Evolutionary conservation across 768 basidiomycete genomes (phyloP), one percentile per base, ranked within the genome.

Genomic region (Ephemerocybe angulata): DNA sequence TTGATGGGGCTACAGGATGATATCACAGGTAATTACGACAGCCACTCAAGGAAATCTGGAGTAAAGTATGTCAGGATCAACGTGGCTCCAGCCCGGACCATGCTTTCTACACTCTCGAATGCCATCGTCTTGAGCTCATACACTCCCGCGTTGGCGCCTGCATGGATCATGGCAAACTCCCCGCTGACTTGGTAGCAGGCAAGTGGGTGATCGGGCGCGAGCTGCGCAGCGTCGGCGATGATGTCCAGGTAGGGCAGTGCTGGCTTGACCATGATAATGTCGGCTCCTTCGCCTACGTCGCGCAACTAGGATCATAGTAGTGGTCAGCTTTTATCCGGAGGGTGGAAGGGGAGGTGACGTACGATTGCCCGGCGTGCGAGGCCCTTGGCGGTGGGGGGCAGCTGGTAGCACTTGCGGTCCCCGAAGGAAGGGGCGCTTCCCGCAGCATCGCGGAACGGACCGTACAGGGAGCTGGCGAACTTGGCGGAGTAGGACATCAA

Each of bases 191-290:
- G 91, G 70, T 98, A 99, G 64, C 90, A 93, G 0, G 97, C 97
- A n/a, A 97, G 78, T 2, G 96, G 96, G 63, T 91, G 88, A 65
- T 96, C 86, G 0, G 84, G 83, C 4, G 90, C 86, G 40, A 97
- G 79, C 60, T 85, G 72, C 3, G 86, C 83, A 15, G 92, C 93
- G 64, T 97, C 93, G 29, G 89, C 81, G 61, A 99, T 89, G 71
- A 98, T 87, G 72, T 99, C 97, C 49, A 98, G 90, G 73, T 98
- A 98, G 0, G 97, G 95, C 57, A 98, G 71, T 0, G 93, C 82
- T 19, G 97, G 97, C 67, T 99, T 99, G 67, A 99, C 93, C 95
- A 99, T 98, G 67, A 99, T 85, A 64, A 99, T 91, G 67, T 99
- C 97, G 17, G 97, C 97, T 19, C 97, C 97, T 75, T 98, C 97